These are phyloP conservation scores for Cenchrus fungigraminus DNA, from an alignment of 176 grass and related monocot species.

Conservation along the genomic window DNA sequence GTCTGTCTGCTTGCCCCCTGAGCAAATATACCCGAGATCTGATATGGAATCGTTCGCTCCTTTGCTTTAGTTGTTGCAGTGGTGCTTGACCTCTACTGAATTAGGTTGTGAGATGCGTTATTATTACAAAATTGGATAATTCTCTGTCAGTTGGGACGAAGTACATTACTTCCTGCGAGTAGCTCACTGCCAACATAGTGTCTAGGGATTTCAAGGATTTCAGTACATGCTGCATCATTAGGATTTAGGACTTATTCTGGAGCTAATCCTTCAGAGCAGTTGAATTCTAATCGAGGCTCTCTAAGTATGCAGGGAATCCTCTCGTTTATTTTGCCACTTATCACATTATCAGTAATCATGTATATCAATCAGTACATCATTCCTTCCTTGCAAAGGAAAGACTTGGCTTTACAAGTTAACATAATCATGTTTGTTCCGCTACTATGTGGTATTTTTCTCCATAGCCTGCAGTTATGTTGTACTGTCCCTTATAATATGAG, in stretches of 20 bases:
- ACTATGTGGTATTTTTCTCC: background rate
- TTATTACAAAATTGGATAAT: background rate
- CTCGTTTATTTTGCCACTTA: background rate
- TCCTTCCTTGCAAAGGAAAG: slow-evolving; percentile 33
- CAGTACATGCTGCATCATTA: background rate
- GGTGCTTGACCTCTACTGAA: background rate
- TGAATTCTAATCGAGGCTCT: background rate
- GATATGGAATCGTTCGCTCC: slow-evolving; percentile 16
- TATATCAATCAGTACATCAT: background rate
- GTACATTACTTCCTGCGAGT: background rate
- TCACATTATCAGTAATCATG: slow-evolving; percentile 31
- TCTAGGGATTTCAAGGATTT: background rate
- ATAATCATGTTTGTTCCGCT: slow-evolving; percentile 1
- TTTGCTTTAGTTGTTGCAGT: background rate
- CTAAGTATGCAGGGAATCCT: background rate
- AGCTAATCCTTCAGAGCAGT: slow-evolving; percentile 16
- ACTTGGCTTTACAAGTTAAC: slow-evolving; percentile 34
- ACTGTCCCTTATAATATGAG: background rate
- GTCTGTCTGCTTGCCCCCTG: background rate
- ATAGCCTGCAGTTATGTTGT: background rate
- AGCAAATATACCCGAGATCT: slow-evolving; percentile 24
- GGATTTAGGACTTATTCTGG: background rate
- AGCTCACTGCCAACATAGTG: background rate
- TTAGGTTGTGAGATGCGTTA: background rate
- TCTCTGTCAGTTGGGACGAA: background rate